Evolutionary conservation across 2,329 filamentous ascomycete genomes (phyloP).

Genomic region (Beauveria sp.): DNA sequence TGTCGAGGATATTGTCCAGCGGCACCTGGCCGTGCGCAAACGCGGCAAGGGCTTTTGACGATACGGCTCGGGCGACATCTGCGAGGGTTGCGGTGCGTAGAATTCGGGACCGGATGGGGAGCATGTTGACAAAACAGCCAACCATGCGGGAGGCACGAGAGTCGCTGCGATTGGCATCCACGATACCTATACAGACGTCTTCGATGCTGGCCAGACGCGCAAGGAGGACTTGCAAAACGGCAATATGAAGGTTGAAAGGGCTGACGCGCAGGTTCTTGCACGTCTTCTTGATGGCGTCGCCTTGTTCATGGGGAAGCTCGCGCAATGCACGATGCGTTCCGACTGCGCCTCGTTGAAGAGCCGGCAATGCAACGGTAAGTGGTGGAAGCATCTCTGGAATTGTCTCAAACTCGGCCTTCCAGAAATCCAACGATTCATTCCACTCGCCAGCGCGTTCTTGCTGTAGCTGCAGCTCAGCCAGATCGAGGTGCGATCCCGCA

Average conservation of each 20-base stretch:
- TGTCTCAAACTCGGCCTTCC: constrained; percentile 21
- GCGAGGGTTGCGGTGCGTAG: background rate
- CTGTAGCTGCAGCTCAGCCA: constrained; percentile 23
- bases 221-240: constrained; percentile 31
- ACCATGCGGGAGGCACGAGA: constrained; percentile 25
- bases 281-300: constrained; percentile 17
- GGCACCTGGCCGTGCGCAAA: constrained; percentile 37
- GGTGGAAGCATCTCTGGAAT: constrained; percentile 22
- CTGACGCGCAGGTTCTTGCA: constrained; percentile 12
- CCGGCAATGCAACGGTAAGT: constrained; percentile 16
- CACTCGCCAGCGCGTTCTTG: constrained; percentile 22
- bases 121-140: constrained; percentile 41
- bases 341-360: background rate
- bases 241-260: constrained; percentile 39
- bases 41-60: constrained; percentile 25
- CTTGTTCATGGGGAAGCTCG: background rate
- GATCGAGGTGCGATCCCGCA: constrained; percentile 19
- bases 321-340: constrained; percentile 16
- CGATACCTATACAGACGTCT: constrained; percentile 41
- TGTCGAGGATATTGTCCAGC: constrained; percentile 39
- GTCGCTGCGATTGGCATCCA: constrained; percentile 37
- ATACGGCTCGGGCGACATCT: background rate
- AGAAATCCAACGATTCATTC: constrained; percentile 26
- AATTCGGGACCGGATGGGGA: constrained; percentile 35
- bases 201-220: constrained; percentile 23